Evolutionary conservation across 495 filamentous ascomycete genomes (phyloP).

Genomic region (Trichoderma asperelloides): DNA sequence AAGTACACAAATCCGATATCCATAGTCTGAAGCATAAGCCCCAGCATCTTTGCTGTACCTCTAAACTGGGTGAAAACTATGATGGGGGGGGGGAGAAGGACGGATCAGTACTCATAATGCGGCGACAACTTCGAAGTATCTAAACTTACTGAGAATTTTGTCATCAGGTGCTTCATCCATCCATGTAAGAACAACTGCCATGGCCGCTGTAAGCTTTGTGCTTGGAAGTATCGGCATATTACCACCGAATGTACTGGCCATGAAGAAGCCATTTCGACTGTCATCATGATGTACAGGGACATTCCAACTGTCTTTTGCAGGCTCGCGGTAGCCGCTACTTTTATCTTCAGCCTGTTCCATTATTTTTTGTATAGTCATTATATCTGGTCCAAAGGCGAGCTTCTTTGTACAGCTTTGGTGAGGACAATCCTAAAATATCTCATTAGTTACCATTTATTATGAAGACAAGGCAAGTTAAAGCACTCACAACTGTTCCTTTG

Average conservation of each 20-base stretch:
- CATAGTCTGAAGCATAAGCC: constrained; percentile 17
- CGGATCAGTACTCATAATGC: background rate
- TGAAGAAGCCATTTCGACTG: constrained; percentile 9
- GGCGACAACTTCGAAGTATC: background rate
- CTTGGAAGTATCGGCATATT: constrained; percentile 15
- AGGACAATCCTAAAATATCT: background rate
- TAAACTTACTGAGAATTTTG: constrained; percentile 27
- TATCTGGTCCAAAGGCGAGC: background rate
- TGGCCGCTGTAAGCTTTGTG: constrained; percentile 23
- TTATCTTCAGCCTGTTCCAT: background rate
- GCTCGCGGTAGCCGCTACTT: background rate
- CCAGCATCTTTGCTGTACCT: constrained; percentile 23
- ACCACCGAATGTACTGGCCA: constrained; percentile 11
- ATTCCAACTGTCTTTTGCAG: constrained; percentile 8
- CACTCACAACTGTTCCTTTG: background rate
- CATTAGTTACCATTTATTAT: background rate
- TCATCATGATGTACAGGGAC: background rate
- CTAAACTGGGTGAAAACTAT: constrained; percentile 29
- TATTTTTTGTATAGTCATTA: background rate
- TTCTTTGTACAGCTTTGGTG: background rate
- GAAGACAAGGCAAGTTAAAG: background rate
- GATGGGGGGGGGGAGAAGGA: background rate
- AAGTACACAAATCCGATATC: constrained; percentile 19
- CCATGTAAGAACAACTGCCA: constrained; percentile 23
- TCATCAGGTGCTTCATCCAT: constrained; percentile 26